Percentiles rank a stretch among this genome's conserved stretches.
phyloP scores from a whole-genome alignment of 1,139 yeast genomes.

The Entelexis paramagnoliae region DNA sequence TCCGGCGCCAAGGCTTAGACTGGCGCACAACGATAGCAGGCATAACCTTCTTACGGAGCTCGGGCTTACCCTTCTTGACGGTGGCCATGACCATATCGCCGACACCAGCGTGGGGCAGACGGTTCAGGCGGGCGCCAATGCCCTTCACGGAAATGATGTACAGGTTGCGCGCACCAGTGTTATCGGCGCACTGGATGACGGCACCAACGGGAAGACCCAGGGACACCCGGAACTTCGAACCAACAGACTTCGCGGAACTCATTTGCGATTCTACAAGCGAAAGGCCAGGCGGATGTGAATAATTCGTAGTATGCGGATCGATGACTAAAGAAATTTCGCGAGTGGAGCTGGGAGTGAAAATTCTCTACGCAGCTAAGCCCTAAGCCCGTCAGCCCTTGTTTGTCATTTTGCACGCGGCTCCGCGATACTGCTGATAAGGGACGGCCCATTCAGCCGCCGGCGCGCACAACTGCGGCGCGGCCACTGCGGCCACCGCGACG shows the following conservation, averaged over 20 bases:
- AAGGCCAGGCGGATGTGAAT: slow-evolving; percentile 9
- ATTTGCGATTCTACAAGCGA: slow-evolving; percentile 15
- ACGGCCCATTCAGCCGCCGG: too few species aligned
- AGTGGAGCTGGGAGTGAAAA: background rate
- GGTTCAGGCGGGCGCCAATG: slow-evolving; percentile 98
- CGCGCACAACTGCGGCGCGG: too few species aligned
- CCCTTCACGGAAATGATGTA: slow-evolving; percentile 99
- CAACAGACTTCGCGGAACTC: slow-evolving; percentile 34
- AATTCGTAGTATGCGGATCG: slow-evolving; percentile 6
- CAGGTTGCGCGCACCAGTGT: slow-evolving; percentile 99
- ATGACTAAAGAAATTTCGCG: slow-evolving; percentile 2
- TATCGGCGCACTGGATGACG: slow-evolving; percentile 99
- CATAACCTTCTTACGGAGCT: slow-evolving; percentile 99
- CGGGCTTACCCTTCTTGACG: slow-evolving; percentile 99
- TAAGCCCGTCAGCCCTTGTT: background rate
- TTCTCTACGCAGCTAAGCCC: background rate
- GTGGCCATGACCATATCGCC: slow-evolving; percentile 99
- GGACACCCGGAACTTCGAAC: slow-evolving; percentile 71
- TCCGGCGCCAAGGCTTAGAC: slow-evolving; percentile 99
- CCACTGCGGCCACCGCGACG: too few species aligned
- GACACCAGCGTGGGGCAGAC: slow-evolving; percentile 99
- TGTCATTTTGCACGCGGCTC: too few species aligned
- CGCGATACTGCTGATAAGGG: too few species aligned
- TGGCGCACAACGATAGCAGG: slow-evolving; percentile 99
- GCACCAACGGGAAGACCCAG: slow-evolving; percentile 99